Evolutionary conservation across 1,139 yeast species (phyloP).

Genomic region (Zygosaccharomyces pseudobailii): DNA sequence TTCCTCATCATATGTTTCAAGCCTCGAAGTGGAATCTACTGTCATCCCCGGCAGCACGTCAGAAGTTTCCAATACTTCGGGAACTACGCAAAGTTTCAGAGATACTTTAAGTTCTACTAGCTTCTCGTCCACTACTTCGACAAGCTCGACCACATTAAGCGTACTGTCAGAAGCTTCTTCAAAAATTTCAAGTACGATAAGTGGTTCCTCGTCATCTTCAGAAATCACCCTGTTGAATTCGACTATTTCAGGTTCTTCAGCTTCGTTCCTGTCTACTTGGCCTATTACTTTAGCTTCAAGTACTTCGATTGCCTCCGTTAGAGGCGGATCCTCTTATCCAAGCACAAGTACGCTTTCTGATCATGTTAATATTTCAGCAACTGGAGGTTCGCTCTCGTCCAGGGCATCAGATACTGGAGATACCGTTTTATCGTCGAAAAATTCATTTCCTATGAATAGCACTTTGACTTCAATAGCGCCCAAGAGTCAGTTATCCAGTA

Average conservation of each 20-base stretch:
- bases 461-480: constrained; percentile 6
- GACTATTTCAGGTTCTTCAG: neutral
- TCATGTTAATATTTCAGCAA: neutral
- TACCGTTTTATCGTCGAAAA: too few relatives aligned
- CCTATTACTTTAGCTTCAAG: neutral
- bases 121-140: neutral
- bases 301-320: neutral
- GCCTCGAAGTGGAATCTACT: too few relatives aligned
- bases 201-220: neutral
- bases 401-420: neutral
- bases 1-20: too few relatives aligned
- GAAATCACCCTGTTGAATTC: neutral
- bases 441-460: neutral
- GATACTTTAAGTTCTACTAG: too few relatives aligned
- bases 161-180: neutral
- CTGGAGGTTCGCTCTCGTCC: neutral
- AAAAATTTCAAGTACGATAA: neutral
- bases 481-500: constrained; percentile 3
- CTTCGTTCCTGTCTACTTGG: neutral
- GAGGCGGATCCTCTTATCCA: neutral
- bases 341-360: neutral
- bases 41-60: neutral
- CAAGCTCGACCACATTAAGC: neutral
- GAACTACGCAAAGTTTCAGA: neutral
- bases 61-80: neutral